These are phyloP conservation scores for Pseudisothecium myosuroides DNA, from an alignment of 225 moss, liverwort and hornwort genomes.

Conservation along the genomic window DNA sequence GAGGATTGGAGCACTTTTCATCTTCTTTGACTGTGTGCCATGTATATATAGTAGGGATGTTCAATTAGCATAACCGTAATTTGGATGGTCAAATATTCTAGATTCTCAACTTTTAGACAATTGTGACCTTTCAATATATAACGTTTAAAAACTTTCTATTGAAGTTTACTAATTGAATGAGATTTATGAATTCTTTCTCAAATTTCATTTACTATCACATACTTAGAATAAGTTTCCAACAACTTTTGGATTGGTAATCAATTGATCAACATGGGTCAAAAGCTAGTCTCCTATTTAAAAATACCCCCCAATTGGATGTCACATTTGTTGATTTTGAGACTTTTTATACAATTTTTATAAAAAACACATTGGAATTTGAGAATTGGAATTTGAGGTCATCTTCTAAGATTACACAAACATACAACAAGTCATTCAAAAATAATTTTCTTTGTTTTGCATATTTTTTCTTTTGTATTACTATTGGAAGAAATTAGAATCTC, in stretches of 20 bases:
- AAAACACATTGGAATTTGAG: background rate
- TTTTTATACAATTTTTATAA: background rate
- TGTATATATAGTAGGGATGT: background rate
- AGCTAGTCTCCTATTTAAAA: background rate
- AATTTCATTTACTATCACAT: background rate
- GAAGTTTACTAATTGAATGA: background rate
- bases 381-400: background rate
- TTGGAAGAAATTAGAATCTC: background rate
- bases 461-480: background rate
- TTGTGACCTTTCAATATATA: background rate
- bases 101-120: background rate
- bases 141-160: background rate
- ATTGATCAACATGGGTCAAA: background rate
- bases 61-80: background rate
- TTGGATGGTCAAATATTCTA: background rate
- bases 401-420: too few species aligned
- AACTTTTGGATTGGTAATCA: background rate
- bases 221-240: background rate
- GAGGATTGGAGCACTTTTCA: accelerated
- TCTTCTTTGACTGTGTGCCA: accelerated
- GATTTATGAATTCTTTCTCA: background rate
- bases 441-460: background rate
- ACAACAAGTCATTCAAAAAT: background rate
- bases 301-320: background rate
- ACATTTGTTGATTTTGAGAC: background rate